Percentiles rank a stretch among this genome's conserved stretches.
These are phyloP conservation scores for Ophiostoma tasmaniense DNA, from an alignment of 2,329 filamentous ascomycete genomes.

Conservation along the genomic window DNA sequence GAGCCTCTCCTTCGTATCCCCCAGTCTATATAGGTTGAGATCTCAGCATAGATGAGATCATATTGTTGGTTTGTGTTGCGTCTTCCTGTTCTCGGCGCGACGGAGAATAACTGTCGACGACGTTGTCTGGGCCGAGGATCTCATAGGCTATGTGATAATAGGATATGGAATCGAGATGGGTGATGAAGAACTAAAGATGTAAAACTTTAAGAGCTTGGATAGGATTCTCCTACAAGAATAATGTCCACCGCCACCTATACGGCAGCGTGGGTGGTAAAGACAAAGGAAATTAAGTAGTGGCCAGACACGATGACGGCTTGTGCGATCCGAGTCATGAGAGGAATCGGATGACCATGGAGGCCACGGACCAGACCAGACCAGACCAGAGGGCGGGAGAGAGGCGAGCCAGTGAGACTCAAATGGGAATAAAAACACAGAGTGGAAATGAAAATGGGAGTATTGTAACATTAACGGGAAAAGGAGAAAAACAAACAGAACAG, in stretches of 20 bases:
- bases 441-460: constrained; percentile 2
- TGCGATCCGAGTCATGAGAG: background rate
- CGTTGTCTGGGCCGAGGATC: background rate
- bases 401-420: background rate
- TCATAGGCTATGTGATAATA: background rate
- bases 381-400: background rate
- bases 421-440: background rate
- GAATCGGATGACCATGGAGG: too few relatives aligned
- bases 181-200: background rate
- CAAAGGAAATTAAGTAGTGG: background rate
- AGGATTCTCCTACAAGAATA: background rate
- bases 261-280: background rate
- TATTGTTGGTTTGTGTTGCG: background rate
- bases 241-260: background rate
- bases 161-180: background rate
- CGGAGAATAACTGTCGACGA: background rate
- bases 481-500: constrained; percentile 2
- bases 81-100: background rate
- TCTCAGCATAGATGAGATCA: background rate
- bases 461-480: background rate
- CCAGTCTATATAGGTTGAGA: background rate
- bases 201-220: background rate
- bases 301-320: background rate
- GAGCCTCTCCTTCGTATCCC: background rate
- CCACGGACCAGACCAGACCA: background rate